Evolutionary conservation across 208 protist genomes (phyloP).

Genomic region (Leishmania braziliensis): DNA sequence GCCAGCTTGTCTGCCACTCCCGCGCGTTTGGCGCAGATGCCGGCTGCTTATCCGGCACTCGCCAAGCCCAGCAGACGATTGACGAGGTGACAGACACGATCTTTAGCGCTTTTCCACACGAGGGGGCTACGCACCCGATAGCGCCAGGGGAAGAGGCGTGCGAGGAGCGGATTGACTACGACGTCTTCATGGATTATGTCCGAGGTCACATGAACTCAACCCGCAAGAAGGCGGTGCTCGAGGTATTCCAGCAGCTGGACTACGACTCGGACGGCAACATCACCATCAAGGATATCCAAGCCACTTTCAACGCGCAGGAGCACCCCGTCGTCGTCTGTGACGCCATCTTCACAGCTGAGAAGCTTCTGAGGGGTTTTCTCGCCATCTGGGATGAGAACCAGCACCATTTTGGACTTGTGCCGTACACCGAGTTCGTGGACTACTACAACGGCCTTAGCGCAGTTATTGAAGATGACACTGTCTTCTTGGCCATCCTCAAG

Average conservation of each 20-base stretch:
- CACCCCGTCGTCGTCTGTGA: conserved; percentile 85
- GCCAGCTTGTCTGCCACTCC: conserved; percentile 71
- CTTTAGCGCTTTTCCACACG: conserved; percentile 74
- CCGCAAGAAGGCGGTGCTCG: conserved; percentile 80
- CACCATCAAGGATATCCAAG: conserved; percentile 80
- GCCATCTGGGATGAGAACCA: conserved; percentile 86
- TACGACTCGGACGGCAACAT: conserved; percentile 79
- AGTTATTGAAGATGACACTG: conserved; percentile 81
- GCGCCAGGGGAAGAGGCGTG: conserved; percentile 16
- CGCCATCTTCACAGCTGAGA: conserved; percentile 69
- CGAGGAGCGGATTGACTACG: conserved; percentile 70
- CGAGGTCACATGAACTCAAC: conserved; percentile 82
- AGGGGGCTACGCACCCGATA: conserved; percentile 27
- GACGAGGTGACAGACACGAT: conserved; percentile 46
- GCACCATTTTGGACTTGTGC: conserved; percentile 75
- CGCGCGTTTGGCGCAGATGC: conserved; percentile 50
- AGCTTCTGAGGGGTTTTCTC: conserved; percentile 86
- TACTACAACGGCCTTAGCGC: conserved; percentile 93
- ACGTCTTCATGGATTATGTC: conserved; percentile 86
- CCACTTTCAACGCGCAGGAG: conserved; percentile 77
- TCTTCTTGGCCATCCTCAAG: conserved; percentile 82
- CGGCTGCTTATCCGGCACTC: conserved; percentile 38
- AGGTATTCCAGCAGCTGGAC: conserved; percentile 83
- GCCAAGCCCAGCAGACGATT: conserved; percentile 40
- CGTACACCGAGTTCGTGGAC: conserved; percentile 89